Evolutionary conservation across 176 grass and related monocot genomes (phyloP), one percentile per base, ranked within the genome.

Genomic region (Aechmea fasciata): DNA sequence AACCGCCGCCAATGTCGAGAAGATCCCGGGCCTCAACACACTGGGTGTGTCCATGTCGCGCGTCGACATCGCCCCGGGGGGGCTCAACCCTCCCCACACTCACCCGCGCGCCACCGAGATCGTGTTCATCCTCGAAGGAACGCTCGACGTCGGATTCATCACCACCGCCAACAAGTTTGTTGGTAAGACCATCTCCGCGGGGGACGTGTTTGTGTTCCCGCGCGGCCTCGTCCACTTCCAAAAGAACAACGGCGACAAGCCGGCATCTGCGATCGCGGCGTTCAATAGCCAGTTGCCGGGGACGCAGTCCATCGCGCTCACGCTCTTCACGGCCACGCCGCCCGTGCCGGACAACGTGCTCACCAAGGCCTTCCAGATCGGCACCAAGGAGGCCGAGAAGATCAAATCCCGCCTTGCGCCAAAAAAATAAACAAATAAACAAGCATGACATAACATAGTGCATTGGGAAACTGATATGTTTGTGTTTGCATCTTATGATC

Each of bases 151-250:
- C 24, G 63, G 63, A 7, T 65, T 65, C 63, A 65, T 65, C 63
- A 65, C 63, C 63, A 41, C 24, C 11, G 10, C 22, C 63, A 65
- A 65, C 22, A 65, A 41, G 63, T 18, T 65, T 2, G 2, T 29
- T 8, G 11, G 3, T 12, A 65, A 65, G 63, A 65, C 63, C 2
- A 33, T 65, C 19, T 26, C 9, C 19, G 13, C 23, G 3, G 63
- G 63, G 3, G 63, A 65, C 9, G 63, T 65, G 22, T 65, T 65
- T 24, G 63, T 65, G 10, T 65, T 65, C 63, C 63, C 63, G 12
- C 23, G 63, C 10, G 63, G 63, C 10, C 63, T 65, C 63, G 63
- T 65, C 63, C 63, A 65, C 63, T 65, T 65, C 63, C 63, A 65
- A 24, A 65, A 65, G 63, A 65, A 65, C 22, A 65, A 65, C 6